phyloP scores from a whole-genome alignment of 257 asterid genomes.

The Primulina huaijiensis region DNA sequence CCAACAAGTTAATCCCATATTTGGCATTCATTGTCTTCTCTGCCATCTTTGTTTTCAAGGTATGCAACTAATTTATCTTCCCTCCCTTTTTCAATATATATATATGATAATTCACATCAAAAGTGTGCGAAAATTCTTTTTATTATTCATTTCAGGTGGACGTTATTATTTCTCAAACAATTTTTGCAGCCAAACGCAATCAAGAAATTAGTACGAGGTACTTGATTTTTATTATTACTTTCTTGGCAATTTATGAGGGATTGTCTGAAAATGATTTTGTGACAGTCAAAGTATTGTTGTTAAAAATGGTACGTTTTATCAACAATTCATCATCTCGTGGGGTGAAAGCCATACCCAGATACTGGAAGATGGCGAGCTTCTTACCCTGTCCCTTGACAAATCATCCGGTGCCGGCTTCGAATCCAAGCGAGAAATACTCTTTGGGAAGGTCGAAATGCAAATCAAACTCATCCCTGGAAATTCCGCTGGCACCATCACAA shows the following conservation, averaged over 20 bases:
- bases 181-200: constrained; percentile 40
- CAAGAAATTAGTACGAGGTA: constrained; percentile 33
- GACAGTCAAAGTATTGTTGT: constrained; percentile 25
- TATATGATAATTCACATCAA: too few relatives aligned
- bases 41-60: constrained; percentile 86
- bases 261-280: background rate
- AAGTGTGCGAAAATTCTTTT: background rate
- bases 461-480: constrained; percentile 77
- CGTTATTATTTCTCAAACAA: constrained; percentile 54
- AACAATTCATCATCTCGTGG: constrained; percentile 56
- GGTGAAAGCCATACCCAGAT: constrained; percentile 56
- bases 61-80: background rate
- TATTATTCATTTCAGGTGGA: constrained; percentile 46
- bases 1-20: constrained; percentile 55
- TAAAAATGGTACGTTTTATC: constrained; percentile 56
- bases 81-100: background rate
- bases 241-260: background rate
- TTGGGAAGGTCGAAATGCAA: constrained; percentile 66
- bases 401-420: constrained; percentile 73
- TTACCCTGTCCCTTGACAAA: constrained; percentile 58
- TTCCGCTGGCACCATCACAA: constrained; percentile 91
- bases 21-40: constrained; percentile 60
- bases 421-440: constrained; percentile 61
- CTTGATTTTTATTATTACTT: too few relatives aligned
- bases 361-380: constrained; percentile 60